Base-by-base conservation (phyloP, 352 stramenopile species). In the Pythium brassicae region DNA sequence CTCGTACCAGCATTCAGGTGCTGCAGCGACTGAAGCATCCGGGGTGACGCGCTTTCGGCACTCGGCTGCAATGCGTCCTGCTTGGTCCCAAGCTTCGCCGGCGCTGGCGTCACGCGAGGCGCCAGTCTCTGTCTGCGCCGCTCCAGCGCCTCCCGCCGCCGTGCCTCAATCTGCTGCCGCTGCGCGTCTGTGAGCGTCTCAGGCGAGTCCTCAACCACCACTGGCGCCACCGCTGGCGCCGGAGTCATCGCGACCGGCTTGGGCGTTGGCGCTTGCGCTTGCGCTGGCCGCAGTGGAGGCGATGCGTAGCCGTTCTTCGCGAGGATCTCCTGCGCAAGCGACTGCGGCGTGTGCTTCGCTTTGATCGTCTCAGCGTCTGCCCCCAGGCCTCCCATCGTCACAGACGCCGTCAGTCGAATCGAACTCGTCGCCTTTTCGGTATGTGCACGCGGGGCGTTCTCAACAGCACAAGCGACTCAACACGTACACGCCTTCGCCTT, bases 401-500 rank as follows among this genome's bases (percentile, higher is more conserved):
- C 39, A n/a, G 23, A 20, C 51, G 39, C 12, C 4, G 47, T 42
- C 17, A 42, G 22, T 29, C 8, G 44, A 53, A 42, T 40, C 32
- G 5, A 37, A 37, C 6, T 11, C 32, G 2, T 37, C 32, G 32
- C 32, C 8, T 37, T 11, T 7, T 37, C 32, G 9, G n/a, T n/a
- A n/a, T n/a, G n/a, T n/a, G n/a, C n/a, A n/a, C n/a, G n/a, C n/a
- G n/a, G n/a, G n/a, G n/a, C 7, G 23, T 22, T 17, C 50, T 23
- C 53, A 39, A 11, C 2, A 15, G 3, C 5, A 35, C 29, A 57
- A 47, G 11, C 27, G 26, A 26, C 20, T 47, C 9, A 26, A 44
- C 12, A 53, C 65, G 9, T 63, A 92, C 84, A 94, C 8, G 55
- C 63, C 64, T 77, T 89, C 2, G 82, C 78, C 51, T 87, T 87